Base-by-base conservation (phyloP, 2,329 filamentous ascomycete genomes). In the Aspergillus quadrilineatus region DNA sequence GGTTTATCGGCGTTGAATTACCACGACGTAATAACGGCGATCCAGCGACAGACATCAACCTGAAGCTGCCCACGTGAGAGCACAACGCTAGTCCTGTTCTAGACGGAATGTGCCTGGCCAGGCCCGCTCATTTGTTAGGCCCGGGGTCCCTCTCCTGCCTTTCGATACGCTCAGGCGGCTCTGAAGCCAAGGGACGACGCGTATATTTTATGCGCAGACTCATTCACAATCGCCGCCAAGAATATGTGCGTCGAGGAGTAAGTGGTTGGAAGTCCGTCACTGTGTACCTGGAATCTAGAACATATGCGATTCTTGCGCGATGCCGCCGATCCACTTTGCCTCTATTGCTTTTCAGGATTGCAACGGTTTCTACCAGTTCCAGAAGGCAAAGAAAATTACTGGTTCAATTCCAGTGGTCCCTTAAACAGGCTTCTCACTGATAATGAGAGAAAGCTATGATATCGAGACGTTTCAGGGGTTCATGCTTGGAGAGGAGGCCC, bases 41-140 rank as follows among this genome's bases (percentile, higher is more conserved):
- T 30, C 39, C 43, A 45, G 49, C 42, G 45, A 37, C 43, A 22
- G 54, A 44, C 55, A 52, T 61, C 55, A 47, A 55, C 37, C 60
- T 49, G 53, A 55, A 55, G 55, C 61, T 53, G 36, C 53, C 58
- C 62, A 64, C 62, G 61, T 64, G 62, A 64, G 58, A 55, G 50
- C 50, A 34, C 44, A 22, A 28, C 42, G 55, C 61, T 56, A 62
- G 54, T 56, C 63, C 58, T 17, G 39, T 60, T 58, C 56, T 36
- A 60, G 63, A 41, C 9, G 14, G 29, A 44, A 29, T 37, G 53
- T 47, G 26, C 45, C 39, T 55, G 47, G 32, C 32, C 41, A 36
- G 15, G 14, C 26, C 6, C 37, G 22, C 17, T 41, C 37, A 41
- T 17, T 17, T 14, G n/a, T 6, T 10, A 28, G 43, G 26, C 43